phyloP scores from a whole-genome alignment of 371 early-diverging fungal genomes.

The Smittium mucronatum region DNA sequence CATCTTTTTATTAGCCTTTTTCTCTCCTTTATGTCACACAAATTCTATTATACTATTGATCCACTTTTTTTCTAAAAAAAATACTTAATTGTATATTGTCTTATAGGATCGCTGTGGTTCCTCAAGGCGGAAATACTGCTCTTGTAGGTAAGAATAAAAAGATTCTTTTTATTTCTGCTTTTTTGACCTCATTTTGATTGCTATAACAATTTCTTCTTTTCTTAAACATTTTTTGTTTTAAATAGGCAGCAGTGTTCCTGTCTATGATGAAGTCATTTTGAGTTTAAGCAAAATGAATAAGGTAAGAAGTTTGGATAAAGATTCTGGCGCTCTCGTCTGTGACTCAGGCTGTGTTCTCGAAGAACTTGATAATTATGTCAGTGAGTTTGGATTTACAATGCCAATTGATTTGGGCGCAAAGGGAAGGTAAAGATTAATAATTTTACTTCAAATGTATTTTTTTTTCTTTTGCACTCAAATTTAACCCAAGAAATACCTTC shows the following conservation, averaged over 20 bases:
- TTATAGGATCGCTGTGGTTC: conserved; percentile 80
- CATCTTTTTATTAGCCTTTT: not conserved
- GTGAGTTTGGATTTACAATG: conserved; percentile 66
- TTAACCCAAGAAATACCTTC: not conserved
- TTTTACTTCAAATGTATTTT: not conserved
- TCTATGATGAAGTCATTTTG: conserved; percentile 87
- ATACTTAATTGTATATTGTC: no score
- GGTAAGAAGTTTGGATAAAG: conserved; percentile 62
- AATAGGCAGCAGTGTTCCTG: conserved; percentile 72
- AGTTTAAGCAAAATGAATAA: conserved; percentile 56
- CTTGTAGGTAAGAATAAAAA: conserved; percentile 38
- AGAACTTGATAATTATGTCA: conserved; percentile 60
- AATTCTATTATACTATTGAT: not conserved
- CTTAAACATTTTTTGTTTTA: not conserved
- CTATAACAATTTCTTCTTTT: not conserved
- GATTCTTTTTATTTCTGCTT: not conserved
- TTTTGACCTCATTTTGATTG: not conserved
- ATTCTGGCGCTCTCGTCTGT: conserved; percentile 69
- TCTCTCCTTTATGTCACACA: not conserved
- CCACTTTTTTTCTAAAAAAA: not conserved
- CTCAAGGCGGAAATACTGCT: conserved; percentile 96
- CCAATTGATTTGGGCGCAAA: conserved; percentile 92
- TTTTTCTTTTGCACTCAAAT: not conserved
- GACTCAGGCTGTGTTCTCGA: conserved; percentile 87
- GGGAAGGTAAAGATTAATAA: conserved; percentile 31